Evolutionary conservation across 176 grass and related monocot species (phyloP).

Genomic region (Juncus effusus): DNA sequence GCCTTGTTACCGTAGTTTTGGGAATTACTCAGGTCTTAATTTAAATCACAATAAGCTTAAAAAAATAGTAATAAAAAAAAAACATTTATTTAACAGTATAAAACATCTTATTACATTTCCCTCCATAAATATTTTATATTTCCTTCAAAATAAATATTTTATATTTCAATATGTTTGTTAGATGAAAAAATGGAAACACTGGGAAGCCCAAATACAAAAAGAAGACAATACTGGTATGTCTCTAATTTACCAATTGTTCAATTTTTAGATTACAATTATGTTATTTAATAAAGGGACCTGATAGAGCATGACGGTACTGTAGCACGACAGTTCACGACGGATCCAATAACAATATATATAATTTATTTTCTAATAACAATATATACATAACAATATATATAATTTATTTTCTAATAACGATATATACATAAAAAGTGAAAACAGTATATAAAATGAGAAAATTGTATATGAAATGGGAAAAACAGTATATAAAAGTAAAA

Average conservation of each 20-base stretch:
- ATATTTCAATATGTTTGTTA: slow-evolving; percentile 8
- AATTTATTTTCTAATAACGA: no score
- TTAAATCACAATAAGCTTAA: neutral
- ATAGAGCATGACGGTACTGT: neutral
- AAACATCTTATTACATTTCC: no score
- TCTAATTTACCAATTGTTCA: neutral
- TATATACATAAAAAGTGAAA: no score
- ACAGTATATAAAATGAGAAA: no score
- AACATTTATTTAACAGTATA: neutral
- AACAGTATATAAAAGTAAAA: no score
- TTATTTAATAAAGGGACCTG: neutral
- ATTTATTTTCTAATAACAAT: no score
- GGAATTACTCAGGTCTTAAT: slow-evolving; percentile 28
- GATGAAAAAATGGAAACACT: slow-evolving; percentile 29
- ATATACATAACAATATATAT: no score
- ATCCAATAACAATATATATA: neutral
- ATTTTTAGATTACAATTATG: neutral
- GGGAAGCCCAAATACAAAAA: slow-evolving; percentile 27
- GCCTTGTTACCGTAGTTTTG: slow-evolving; percentile 27
- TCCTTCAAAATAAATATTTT: neutral
- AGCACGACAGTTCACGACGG: neutral
- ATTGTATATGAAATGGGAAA: no score
- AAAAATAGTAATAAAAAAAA: neutral
- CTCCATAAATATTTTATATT: neutral
- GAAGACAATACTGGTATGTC: slow-evolving; percentile 30